Evolutionary conservation across 768 basidiomycete genomes (phyloP).

Genomic region (Mycena galericulata): DNA sequence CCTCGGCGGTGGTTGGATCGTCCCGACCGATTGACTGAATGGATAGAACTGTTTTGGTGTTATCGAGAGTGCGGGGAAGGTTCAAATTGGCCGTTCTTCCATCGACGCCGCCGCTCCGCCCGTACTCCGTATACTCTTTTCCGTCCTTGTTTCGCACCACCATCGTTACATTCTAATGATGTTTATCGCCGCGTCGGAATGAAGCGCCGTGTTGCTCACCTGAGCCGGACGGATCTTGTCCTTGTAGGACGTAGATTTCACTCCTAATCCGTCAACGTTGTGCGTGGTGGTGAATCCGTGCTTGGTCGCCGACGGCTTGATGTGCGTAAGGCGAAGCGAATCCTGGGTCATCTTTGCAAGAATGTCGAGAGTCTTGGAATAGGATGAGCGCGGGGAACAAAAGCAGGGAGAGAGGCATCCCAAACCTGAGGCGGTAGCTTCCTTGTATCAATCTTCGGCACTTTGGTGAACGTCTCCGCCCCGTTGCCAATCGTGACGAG

Average conservation of each 20-base stretch:
- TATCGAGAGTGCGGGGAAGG: conserved; percentile 39
- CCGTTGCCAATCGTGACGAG: conserved; percentile 57
- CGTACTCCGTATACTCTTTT: conserved; percentile 53
- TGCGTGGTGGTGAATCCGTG: conserved; percentile 53
- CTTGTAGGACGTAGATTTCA: conserved; percentile 54
- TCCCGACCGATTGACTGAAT: conserved; percentile 68
- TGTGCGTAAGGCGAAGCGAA: conserved; percentile 57
- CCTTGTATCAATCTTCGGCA: conserved; percentile 57
- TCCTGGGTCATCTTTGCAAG: conserved; percentile 61
- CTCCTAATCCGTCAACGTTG: conserved; percentile 38
- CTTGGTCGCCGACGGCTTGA: conserved; percentile 57
- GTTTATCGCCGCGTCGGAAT: not conserved
- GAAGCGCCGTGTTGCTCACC: conserved; percentile 45
- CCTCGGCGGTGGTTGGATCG: conserved; percentile 70
- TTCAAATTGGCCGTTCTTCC: conserved; percentile 51
- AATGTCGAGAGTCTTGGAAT: conserved; percentile 49
- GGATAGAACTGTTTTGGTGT: conserved; percentile 48
- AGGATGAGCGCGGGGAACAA: conserved; percentile 6
- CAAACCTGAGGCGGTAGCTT: conserved; percentile 49
- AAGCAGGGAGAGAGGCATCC: not conserved
- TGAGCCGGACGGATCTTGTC: conserved; percentile 47
- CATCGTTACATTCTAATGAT: conserved; percentile 45
- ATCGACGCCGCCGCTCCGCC: conserved; percentile 54
- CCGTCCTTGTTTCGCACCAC: conserved; percentile 42
- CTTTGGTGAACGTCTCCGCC: conserved; percentile 55